These are phyloP conservation scores for Clarireedia hainanense DNA, from an alignment of 2,329 filamentous ascomycete genomes.

Conservation along the genomic window DNA sequence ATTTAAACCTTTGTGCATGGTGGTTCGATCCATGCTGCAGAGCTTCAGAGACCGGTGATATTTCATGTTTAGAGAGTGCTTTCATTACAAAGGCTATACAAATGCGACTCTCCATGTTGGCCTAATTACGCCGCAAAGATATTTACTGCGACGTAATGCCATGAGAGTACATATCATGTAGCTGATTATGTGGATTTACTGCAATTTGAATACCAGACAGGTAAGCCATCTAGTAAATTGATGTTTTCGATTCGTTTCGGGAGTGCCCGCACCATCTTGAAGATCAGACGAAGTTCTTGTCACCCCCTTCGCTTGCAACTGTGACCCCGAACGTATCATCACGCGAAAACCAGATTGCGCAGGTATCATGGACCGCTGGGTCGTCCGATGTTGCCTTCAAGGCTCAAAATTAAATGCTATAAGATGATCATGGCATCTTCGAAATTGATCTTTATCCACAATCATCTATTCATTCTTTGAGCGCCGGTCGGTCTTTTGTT, in stretches of 20 bases:
- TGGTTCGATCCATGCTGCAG: background rate
- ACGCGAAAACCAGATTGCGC: background rate
- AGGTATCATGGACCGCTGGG: background rate
- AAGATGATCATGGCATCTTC: conserved; percentile 9
- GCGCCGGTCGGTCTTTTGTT: conserved; percentile 13
- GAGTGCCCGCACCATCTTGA: conserved; percentile 3
- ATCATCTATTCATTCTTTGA: conserved; percentile 9
- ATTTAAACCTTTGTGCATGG: background rate
- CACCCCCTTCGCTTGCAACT: background rate
- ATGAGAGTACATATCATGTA: no score
- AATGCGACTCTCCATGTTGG: no score
- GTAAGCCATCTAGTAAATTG: background rate
- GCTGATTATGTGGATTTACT: no score
- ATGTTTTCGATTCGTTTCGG: background rate
- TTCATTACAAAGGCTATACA: no score
- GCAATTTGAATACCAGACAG: no score
- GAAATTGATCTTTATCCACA: background rate
- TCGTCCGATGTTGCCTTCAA: background rate
- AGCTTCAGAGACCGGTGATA: background rate
- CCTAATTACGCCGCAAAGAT: no score
- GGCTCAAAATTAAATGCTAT: conserved; percentile 3
- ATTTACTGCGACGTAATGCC: no score
- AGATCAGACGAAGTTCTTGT: conserved; percentile 15
- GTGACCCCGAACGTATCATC: conserved; percentile 1
- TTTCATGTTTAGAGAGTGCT: no score